A percentile compares a stretch with the other conserved stretches of the same genome.
These are phyloP conservation scores for Citrullus amarus DNA, from an alignment of 306 rosid species.

Conservation along the genomic window DNA sequence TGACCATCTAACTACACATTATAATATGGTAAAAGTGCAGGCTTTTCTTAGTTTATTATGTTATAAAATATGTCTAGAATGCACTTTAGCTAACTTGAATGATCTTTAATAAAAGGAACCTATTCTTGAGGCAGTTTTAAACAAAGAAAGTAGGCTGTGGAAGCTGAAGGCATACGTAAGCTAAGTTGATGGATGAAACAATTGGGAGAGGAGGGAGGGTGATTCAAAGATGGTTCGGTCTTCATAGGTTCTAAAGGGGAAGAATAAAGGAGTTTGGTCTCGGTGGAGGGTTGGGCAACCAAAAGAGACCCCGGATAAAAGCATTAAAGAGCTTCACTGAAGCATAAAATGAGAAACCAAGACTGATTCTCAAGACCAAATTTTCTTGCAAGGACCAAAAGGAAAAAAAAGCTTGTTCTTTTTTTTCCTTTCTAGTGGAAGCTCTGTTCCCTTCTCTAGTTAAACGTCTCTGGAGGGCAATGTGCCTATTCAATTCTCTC, in stretches of 20 bases:
- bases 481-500: not conserved
- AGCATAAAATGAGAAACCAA: slow-evolving; percentile 2
- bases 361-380: not conserved
- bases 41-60: not conserved
- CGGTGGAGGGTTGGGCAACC: slow-evolving; percentile 10
- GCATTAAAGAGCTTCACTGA: not conserved
- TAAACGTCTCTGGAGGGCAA: not conserved
- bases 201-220: slow-evolving; percentile 7
- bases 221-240: slow-evolving; percentile 4
- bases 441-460: not conserved
- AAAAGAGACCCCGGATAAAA: slow-evolving; percentile 35
- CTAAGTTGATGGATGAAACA: not conserved
- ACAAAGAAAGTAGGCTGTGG: not conserved
- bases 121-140: not conserved
- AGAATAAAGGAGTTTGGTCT: not conserved
- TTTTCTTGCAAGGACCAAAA: not conserved
- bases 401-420: not conserved
- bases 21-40: not conserved
- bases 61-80: not conserved
- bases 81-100: not conserved
- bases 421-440: not conserved
- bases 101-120: not conserved
- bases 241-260: not conserved
- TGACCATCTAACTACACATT: not conserved
- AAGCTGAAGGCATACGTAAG: not conserved